Conservation (phyloP, 495 filamentous ascomycete genomes). For the Aspergillus egyptiacus region DNA sequence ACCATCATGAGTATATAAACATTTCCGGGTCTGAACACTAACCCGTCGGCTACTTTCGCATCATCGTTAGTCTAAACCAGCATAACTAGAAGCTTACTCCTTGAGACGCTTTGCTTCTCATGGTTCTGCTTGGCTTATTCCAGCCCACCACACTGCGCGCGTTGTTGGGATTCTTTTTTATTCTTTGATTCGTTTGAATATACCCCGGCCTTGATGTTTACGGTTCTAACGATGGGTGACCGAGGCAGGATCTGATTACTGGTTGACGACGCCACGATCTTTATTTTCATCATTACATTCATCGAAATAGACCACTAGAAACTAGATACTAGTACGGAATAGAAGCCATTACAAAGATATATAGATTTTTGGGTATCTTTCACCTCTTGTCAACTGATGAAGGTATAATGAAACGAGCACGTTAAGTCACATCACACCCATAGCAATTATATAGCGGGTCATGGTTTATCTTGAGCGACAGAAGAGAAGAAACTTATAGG, state of each 20-base stretch:
- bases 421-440: no score
- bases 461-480: neutral
- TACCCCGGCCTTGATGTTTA: slow-evolving; percentile 3
- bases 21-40: no score
- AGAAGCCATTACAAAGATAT: slow-evolving; percentile 1
- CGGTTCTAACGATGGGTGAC: neutral
- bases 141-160: neutral
- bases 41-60: no score
- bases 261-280: neutral
- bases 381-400: no score
- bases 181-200: neutral
- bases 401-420: no score
- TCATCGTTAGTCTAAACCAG: no score
- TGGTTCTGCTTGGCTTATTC: neutral
- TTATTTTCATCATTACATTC: neutral
- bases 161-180: neutral
- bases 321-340: neutral
- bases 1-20: no score
- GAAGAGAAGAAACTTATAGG: slow-evolving; percentile 27
- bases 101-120: neutral
- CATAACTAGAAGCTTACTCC: no score
- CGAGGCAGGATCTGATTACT: neutral
- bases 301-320: neutral
- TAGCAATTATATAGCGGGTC: no score
- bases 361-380: slow-evolving; percentile 6